Evolutionary conservation across 2,329 filamentous ascomycete genomes (phyloP), one percentile per base, ranked within the genome.

Genomic region (Alternaria brassicae): DNA sequence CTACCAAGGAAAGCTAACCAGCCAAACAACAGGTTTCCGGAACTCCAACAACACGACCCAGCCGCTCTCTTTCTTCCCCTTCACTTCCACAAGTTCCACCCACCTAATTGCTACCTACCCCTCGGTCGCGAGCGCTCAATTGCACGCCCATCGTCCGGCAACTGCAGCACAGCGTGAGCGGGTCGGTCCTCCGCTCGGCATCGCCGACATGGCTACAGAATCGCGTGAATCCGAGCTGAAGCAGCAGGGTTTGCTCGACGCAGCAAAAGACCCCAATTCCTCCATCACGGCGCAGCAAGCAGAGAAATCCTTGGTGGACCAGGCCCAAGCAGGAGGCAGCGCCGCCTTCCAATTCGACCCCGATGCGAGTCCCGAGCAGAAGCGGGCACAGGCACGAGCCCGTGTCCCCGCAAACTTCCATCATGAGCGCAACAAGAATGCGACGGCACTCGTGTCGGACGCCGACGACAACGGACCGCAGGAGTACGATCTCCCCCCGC

Each of bases 281-380:
- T 81, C 79, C 42, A 85, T 93, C 65, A 86, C 87, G 1, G 83
- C 91, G 45, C 86, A 90, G 39, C 88, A 89, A 64, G 91, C 91
- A 30, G 86, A 96, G 79, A 84, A 86, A 67, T 86, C 86, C 70
- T 85, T 97, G 48, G 84, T 96, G 25, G 83, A 91, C 53, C 89
- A 96, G 77, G 92, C 91, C 67, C 87, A 85, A 72, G 89, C 90
- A 71, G 91, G 90, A 12, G 95, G 95, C 40, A 87, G 90, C 23
- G 81, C 89, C 28, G 93, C 92, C 64, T 95, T 91, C 76, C 86
- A 89, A 62, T 99, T 98, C 80, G 86, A 99, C 74, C 92, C 95
- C 1, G 81, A 97, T 81, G 93, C 93, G 40, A 89, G 85, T 41
- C 85, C 90, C 1, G 91, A 93, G 76, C 85, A 96, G 78, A 99